Evolutionary conservation across 768 basidiomycete species (phyloP), one percentile per base, ranked within the genome.

Genomic region (Boletus subcaerulescens): DNA sequence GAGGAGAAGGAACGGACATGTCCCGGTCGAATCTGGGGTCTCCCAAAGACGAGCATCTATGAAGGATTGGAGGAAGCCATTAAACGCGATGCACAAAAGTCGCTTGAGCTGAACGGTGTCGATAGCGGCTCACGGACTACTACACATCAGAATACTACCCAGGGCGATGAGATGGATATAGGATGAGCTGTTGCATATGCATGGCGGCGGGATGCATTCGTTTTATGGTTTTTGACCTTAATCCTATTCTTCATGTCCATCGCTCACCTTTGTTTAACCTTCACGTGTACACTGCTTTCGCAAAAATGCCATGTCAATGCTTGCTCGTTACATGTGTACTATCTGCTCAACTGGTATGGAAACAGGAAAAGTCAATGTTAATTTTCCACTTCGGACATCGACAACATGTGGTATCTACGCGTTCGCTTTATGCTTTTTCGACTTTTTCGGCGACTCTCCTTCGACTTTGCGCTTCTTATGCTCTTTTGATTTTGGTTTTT

Each of bases 21-120:
- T 44, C 85, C 86, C 0, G 88, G 92, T 45, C 74, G 85, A 60
- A 84, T 89, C 64, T 89, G 80, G 74, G 91, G 89, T n/a, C 74
- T 94, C 17, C 92, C 93, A 3, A 71, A 76, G 70, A 77, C 73
- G 73, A 93, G 88, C 66, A 73, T 95, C 12, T 98, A 82, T 68
- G 78, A 80, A 48, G 93, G 87, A 20, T 71, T 92, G 47, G 86
- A 89, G 5, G 85, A 87, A 53, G 84, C 84, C 59, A 77, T 87
- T 9, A 66, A 70, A 45, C 72, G 62, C 58, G 72, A 76, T 50
- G 65, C 71, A 24, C 66, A 67, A 47, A 50, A 55, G 42, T 63
- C 64, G 26, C 51, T 49, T 31, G 68, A 57, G 60, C 65, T 33
- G 45, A 53, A 58, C 55, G 58, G 46, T 35, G 60, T 55, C 57